Evolutionary conservation across 805 yeast species (phyloP).

Genomic region (Metschnikowia drakensbergensis): DNA sequence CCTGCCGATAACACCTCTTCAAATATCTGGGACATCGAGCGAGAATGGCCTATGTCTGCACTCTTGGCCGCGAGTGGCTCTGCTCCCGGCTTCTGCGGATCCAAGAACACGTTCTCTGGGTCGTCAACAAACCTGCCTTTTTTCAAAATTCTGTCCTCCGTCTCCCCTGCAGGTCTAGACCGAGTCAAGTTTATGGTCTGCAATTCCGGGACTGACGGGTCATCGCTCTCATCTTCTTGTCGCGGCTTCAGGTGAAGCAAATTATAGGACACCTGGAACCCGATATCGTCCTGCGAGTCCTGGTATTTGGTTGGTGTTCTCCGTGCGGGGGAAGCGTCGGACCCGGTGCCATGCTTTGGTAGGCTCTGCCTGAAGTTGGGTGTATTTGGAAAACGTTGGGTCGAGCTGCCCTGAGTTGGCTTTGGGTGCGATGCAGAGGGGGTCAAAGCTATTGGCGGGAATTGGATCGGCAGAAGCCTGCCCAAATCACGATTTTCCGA

Average conservation of each 20-base stretch:
- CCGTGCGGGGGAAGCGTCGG: constrained; percentile 8
- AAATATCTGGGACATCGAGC: constrained; percentile 31
- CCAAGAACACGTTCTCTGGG: constrained; percentile 35
- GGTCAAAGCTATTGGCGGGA: constrained; percentile 9
- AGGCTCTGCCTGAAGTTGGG: constrained; percentile 9
- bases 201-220: constrained; percentile 12
- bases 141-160: background rate
- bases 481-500: constrained; percentile 8
- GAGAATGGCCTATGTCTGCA: constrained; percentile 19
- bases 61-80: background rate
- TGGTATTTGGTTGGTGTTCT: background rate
- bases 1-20: constrained; percentile 25
- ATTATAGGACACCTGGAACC: constrained; percentile 6
- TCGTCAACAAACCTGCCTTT: constrained; percentile 10
- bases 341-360: background rate
- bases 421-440: constrained; percentile 5
- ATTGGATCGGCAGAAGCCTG: constrained; percentile 17
- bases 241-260: background rate
- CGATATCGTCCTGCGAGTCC: constrained; percentile 8
- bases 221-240: constrained; percentile 15
- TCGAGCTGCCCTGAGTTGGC: constrained; percentile 4
- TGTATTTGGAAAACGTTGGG: constrained; percentile 12
- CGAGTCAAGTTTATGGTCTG: constrained; percentile 8
- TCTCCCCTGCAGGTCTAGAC: background rate
- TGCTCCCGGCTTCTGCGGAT: constrained; percentile 9